These are phyloP conservation scores for Candida pseudoviswanathii DNA, from an alignment of 1,139 yeast species.

Conservation along the genomic window DNA sequence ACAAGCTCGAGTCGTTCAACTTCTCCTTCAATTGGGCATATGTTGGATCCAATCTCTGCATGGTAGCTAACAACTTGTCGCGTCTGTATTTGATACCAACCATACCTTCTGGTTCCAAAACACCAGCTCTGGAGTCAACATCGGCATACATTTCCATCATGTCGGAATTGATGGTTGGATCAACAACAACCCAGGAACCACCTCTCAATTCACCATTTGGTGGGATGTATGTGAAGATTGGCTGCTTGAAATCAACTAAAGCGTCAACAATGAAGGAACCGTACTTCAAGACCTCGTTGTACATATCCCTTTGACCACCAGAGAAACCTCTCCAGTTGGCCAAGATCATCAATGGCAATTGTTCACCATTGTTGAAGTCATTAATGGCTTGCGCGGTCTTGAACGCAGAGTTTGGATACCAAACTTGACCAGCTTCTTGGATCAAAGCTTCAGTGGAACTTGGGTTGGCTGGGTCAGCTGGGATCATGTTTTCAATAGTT, in stretches of 20 bases:
- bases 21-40: slow-evolving; percentile 69
- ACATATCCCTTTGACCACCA: slow-evolving; percentile 99
- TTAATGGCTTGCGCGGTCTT: slow-evolving; percentile 98
- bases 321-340: slow-evolving; percentile 99
- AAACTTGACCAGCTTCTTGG: slow-evolving; percentile 98
- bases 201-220: slow-evolving; percentile 98
- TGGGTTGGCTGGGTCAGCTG: slow-evolving; percentile 99
- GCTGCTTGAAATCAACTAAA: slow-evolving; percentile 92
- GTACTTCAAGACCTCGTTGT: slow-evolving; percentile 93
- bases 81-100: slow-evolving; percentile 97
- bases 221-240: slow-evolving; percentile 94
- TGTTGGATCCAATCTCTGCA: slow-evolving; percentile 82
- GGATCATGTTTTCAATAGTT: slow-evolving; percentile 81
- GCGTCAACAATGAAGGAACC: slow-evolving; percentile 98
- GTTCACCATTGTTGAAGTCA: slow-evolving; percentile 97
- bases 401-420: slow-evolving; percentile 99
- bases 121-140: slow-evolving; percentile 96
- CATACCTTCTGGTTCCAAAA: slow-evolving; percentile 98
- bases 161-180: slow-evolving; percentile 93
- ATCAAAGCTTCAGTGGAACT: slow-evolving; percentile 83
- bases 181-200: slow-evolving; percentile 99
- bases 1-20: slow-evolving; percentile 52
- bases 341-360: slow-evolving; percentile 91
- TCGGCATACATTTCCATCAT: slow-evolving; percentile 99
- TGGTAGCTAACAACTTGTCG: slow-evolving; percentile 84